These are phyloP conservation scores for Fragaria vesca DNA, from an alignment of 306 rosid genomes.

Conservation along the genomic window DNA sequence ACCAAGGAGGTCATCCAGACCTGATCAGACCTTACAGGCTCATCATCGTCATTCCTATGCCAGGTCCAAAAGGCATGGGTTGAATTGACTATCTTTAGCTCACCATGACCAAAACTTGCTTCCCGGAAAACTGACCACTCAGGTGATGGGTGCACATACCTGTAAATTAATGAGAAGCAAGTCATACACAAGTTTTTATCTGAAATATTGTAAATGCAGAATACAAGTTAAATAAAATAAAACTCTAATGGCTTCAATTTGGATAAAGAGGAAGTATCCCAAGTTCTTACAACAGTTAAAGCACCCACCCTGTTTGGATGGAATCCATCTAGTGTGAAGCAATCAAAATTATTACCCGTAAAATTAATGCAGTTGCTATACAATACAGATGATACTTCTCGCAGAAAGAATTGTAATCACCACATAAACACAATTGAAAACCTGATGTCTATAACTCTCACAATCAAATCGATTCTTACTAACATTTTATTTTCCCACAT, in stretches of 20 bases:
- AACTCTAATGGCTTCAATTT: background rate
- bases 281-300: background rate
- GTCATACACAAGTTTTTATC: background rate
- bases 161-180: slow-evolving; percentile 25
- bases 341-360: background rate
- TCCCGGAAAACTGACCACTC: slow-evolving; percentile 84
- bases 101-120: slow-evolving; percentile 94
- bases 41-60: slow-evolving; percentile 93
- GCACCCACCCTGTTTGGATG: background rate
- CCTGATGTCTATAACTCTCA: background rate
- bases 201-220: background rate
- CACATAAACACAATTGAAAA: background rate
- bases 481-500: background rate
- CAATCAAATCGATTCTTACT: background rate
- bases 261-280: background rate
- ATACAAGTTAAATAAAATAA: background rate
- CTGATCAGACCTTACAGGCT: slow-evolving; percentile 81
- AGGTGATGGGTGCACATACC: slow-evolving; percentile 73
- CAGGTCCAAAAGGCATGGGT: slow-evolving; percentile 90
- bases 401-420: background rate
- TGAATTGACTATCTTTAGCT: slow-evolving; percentile 67
- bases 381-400: background rate
- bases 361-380: background rate
- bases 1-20: slow-evolving; percentile 76
- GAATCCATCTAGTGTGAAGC: background rate